Evolutionary conservation across 2,329 filamentous ascomycete species (phyloP).

Genomic region (Phaeosphaeriaceae sp.): DNA sequence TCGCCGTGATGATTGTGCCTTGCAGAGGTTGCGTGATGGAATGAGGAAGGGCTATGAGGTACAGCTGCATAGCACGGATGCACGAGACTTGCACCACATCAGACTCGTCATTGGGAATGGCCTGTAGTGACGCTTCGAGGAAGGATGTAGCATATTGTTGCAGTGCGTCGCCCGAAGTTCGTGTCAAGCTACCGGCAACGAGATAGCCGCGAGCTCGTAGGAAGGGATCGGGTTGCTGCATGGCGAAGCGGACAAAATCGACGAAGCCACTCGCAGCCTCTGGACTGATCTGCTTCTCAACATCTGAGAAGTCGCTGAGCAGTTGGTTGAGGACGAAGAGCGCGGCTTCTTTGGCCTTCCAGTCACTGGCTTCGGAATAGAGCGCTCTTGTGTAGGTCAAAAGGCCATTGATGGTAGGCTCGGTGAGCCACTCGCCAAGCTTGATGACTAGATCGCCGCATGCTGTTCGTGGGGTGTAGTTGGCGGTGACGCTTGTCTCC

Average conservation of each 20-base stretch:
- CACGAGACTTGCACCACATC: conserved; percentile 93
- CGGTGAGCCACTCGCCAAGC: conserved; percentile 85
- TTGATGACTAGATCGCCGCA: conserved; percentile 93
- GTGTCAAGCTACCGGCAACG: conserved; percentile 79
- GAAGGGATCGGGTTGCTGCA: conserved; percentile 75
- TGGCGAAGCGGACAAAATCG: conserved; percentile 79
- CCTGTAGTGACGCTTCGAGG: conserved; percentile 75
- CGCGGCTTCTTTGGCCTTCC: conserved; percentile 78
- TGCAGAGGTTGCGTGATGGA: conserved; percentile 65
- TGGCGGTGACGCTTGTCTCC: conserved; percentile 91
- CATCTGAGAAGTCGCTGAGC: conserved; percentile 81
- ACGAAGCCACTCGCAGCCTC: conserved; percentile 77
- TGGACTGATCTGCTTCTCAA: conserved; percentile 72
- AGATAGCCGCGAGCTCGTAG: conserved; percentile 87
- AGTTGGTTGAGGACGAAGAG: conserved; percentile 87
- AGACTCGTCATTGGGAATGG: conserved; percentile 76
- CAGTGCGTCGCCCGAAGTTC: conserved; percentile 67
- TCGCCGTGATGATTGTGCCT: conserved; percentile 63
- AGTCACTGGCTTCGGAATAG: conserved; percentile 65
- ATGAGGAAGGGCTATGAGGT: conserved; percentile 62
- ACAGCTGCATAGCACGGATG: conserved; percentile 81
- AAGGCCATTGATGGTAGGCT: conserved; percentile 77
- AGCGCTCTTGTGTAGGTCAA: conserved; percentile 77
- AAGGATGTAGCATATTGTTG: conserved; percentile 65
- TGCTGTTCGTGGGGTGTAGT: conserved; percentile 93